phyloP scores from a whole-genome alignment of 129 eudicot species.

The Erigeron canadensis region DNA sequence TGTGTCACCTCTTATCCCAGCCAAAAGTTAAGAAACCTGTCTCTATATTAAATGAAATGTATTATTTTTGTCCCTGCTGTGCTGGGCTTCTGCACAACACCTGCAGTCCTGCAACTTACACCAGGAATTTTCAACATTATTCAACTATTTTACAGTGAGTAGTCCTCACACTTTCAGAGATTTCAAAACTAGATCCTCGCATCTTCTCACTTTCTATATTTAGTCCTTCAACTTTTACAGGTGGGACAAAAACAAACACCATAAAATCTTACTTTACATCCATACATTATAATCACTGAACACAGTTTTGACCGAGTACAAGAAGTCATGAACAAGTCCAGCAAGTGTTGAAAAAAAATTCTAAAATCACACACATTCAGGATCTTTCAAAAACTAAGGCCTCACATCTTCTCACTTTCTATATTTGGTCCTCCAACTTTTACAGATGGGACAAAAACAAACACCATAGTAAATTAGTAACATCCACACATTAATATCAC shows the following conservation, averaged over 20 bases:
- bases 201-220: no score
- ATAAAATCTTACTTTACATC: no score
- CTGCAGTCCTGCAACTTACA: constrained; percentile 32
- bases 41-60: constrained; percentile 19
- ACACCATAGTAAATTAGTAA: no score
- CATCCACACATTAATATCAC: constrained; percentile 13
- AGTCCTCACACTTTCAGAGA: constrained; percentile 7
- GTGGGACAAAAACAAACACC: no score
- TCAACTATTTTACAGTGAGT: constrained; percentile 1
- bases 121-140: constrained; percentile 42
- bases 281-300: no score
- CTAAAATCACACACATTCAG: no score
- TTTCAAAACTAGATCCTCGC: background rate
- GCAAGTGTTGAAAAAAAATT: no score
- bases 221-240: no score
- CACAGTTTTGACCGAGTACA: no score
- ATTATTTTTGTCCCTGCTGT: constrained; percentile 18
- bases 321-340: no score
- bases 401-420: background rate
- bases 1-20: background rate
- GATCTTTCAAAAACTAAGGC: background rate
- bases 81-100: constrained; percentile 33
- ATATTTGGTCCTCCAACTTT: no score
- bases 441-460: no score
- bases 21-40: constrained; percentile 23